Base-by-base conservation (phyloP, 371 early-diverging fungal genomes). In the Blakeslea trispora region DNA sequence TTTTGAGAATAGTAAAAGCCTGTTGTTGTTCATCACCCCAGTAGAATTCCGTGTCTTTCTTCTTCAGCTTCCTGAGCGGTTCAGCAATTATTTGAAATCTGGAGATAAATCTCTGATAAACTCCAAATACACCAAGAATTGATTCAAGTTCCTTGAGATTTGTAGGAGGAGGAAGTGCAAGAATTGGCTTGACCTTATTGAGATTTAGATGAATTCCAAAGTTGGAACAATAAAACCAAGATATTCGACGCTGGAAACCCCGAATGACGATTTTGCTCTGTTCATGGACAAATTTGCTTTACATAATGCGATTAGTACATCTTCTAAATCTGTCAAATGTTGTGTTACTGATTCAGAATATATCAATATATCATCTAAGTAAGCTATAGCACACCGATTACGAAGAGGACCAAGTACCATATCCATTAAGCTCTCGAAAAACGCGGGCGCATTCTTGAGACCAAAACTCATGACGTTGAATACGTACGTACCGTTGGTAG, bases 191-290 rank as follows among this genome's bases (percentile, higher is more conserved):
- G 19, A 50, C 9, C 22, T 50, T 50, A 1, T 17, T 22, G 3
- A 22, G 37, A 21, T 6, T 14, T 18, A 37, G 32, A 0, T 39
- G 19, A 3, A 50, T 5, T 14, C 39, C 50, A 2, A 0, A 5
- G 2, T 10, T 7, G 1, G 53, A 1, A 53, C 15, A 2, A 35
- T 31, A 11, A 28, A 44, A 0, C 45, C 53, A 0, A 53, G 10
- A 10, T 22, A 53, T 2, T 23, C 14, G n/a, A 82, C 37, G 3
- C 64, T 35, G 0, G 49, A 15, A 0, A 28, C 23, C 34, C 19
- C 35, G 55, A 83, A 82, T 5, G 56, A 23, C 42, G 74, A 80
- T 52, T 84, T 83, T 19, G 39, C 31, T 5, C 58, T 59, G 9
- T 70, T 66, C 31, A 34, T 51, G 22, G 37, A 70, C n/a, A 82